Base-by-base conservation (phyloP, 2,329 filamentous ascomycete species). In the Fusarium sp. region DNA sequence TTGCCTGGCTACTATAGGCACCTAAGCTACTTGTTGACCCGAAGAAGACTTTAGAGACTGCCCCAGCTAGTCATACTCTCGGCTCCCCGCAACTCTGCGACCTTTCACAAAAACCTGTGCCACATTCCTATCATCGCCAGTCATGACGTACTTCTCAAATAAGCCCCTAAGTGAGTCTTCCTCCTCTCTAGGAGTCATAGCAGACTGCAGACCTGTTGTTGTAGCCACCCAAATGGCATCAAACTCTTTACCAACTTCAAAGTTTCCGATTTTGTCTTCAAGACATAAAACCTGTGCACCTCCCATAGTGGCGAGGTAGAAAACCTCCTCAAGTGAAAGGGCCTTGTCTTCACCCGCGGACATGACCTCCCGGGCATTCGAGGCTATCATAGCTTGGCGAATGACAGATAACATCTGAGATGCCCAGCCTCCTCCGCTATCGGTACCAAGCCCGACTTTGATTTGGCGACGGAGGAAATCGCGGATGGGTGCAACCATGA, bases 141-240 rank as follows among this genome's bases (percentile, higher is more conserved):
- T 68, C 64, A 68, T 68, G 1, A 68, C 18, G 35, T 68, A 68
- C n/a, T 68, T 68, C 28, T 68, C 65, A 31, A 68, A 68, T 10
- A 68, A 13, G 0, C 42, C 47, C 11, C 56, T 68, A 8, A 68
- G 3, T 0, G 56, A 68, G 12, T 68, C 65, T 2, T 33, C 48
- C 10, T 55, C 31, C 16, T 68, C 65, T 18, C 33, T 42, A 0
- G 65, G 65, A 0, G 65, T 68, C 65, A 68, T 68, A 30, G 48
- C 64, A 0, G 65, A 68, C 1, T 55, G 56, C 1, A 68, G 26
- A 6, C 65, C 64, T 9, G 50, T 35, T 1, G 65, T 68, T 1
- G 65, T 68, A 16, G 16, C 16, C 2, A 68, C 64, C 65, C 48
- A 68, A 2, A 35, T 55, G 0, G 65, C 64, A 39, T 68, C 65